Conservation (phyloP, 129 eudicot species). For the Silybum marianum region DNA sequence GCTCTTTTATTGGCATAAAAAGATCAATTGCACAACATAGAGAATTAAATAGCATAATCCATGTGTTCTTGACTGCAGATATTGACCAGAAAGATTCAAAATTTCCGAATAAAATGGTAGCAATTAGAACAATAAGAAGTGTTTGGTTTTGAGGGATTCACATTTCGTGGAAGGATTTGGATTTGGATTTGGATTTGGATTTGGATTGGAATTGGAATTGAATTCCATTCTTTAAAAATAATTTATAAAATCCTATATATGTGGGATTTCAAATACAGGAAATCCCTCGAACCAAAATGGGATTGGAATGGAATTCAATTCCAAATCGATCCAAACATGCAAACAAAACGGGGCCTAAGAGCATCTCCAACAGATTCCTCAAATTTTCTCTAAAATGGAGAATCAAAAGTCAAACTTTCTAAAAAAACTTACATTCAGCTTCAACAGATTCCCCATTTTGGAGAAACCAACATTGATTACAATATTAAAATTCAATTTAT, state of each 20-base stretch:
- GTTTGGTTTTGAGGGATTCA: not conserved
- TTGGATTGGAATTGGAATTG: not conserved
- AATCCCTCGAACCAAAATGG: not conserved
- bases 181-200: not conserved
- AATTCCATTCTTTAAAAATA: not conserved
- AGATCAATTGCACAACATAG: conserved; percentile 1
- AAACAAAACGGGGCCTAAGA: not conserved
- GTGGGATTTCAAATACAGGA: not conserved
- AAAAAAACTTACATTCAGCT: no score
- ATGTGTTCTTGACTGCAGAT: not conserved
- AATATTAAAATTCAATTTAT: no score
- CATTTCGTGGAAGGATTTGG: not conserved
- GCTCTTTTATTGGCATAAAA: not conserved
- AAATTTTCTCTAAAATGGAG: no score
- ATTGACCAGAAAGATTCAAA: not conserved
- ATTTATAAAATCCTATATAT: no score
- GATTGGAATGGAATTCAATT: not conserved
- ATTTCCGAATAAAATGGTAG: not conserved
- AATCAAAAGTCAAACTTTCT: no score
- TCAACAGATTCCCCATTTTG: no score
- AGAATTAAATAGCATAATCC: not conserved
- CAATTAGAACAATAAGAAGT: not conserved
- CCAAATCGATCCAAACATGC: not conserved
- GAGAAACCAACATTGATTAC: no score
- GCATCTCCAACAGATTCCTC: no score